phyloP scores from a whole-genome alignment of 2,329 filamentous ascomycete species.

The Colletotrichum abscissum region DNA sequence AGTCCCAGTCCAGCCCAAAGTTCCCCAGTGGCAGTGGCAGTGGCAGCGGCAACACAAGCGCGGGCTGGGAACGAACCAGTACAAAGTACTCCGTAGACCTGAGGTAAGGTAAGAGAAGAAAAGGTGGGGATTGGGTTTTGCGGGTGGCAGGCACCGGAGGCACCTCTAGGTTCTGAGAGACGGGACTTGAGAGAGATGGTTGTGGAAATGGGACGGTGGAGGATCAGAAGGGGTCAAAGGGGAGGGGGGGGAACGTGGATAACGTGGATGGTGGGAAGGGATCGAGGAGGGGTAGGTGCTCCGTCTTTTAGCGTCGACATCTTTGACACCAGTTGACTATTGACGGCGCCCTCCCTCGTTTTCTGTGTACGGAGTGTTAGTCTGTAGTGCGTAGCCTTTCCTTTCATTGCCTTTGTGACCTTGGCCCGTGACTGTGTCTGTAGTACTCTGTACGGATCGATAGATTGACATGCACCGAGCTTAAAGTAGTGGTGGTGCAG shows the following conservation, averaged over 20 bases:
- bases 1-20: constrained; percentile 6
- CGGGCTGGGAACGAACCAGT: neutral
- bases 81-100: no score
- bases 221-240: neutral
- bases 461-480: neutral
- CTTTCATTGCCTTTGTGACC: neutral
- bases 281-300: constrained; percentile 25
- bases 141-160: neutral
- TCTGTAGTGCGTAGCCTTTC: neutral
- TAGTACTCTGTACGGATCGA: no score
- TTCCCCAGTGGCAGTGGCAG: neutral
- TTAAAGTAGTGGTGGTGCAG: no score
- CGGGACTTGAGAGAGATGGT: neutral
- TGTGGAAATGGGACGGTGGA: constrained; percentile 1
- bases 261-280: constrained; percentile 1
- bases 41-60: constrained; percentile 4
- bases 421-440: neutral
- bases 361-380: neutral
- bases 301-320: constrained; percentile 9
- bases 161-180: no score
- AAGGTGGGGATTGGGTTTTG: neutral
- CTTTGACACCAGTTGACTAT: neutral
- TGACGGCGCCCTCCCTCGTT: neutral
- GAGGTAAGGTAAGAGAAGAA: neutral
- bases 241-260: neutral